These are phyloP conservation scores for Microsporum canis DNA, from an alignment of 2,329 filamentous ascomycete species.

Conservation along the genomic window DNA sequence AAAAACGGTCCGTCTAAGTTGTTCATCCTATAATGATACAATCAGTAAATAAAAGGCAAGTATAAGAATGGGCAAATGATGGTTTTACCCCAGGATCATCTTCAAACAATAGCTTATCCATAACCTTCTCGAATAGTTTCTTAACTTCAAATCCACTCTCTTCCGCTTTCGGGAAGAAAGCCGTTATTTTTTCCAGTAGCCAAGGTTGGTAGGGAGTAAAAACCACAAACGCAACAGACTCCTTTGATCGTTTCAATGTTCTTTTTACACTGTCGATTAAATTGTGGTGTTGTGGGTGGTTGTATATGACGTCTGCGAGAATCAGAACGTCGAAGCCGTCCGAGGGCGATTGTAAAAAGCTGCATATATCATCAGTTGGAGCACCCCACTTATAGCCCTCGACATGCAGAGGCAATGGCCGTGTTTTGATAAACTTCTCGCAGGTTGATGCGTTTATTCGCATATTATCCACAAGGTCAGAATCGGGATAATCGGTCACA, in stretches of 20 bases:
- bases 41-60: background rate
- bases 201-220: conserved; percentile 92
- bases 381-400: conserved; percentile 79
- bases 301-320: conserved; percentile 80
- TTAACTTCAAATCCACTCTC: conserved; percentile 62
- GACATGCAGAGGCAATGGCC: conserved; percentile 41
- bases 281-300: conserved; percentile 74
- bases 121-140: conserved; percentile 67
- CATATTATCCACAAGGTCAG: conserved; percentile 70
- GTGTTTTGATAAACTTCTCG: conserved; percentile 36
- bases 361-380: conserved; percentile 47
- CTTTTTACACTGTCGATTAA: conserved; percentile 59
- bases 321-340: conserved; percentile 65
- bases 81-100: conserved; percentile 61
- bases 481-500: conserved; percentile 80
- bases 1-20: conserved; percentile 69
- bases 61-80: background rate
- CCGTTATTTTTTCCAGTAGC: conserved; percentile 72
- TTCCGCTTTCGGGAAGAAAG: conserved; percentile 69
- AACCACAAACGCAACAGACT: conserved; percentile 66
- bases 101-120: conserved; percentile 83
- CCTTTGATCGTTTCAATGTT: conserved; percentile 48
- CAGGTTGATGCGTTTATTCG: conserved; percentile 57
- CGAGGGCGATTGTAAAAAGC: conserved; percentile 39
- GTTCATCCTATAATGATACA: conserved; percentile 48